Percentiles rank a stretch among this genome's conserved stretches.
Evolutionary conservation across 1,139 yeast genomes (phyloP).

Genomic region (Yamadazyma diospyri): DNA sequence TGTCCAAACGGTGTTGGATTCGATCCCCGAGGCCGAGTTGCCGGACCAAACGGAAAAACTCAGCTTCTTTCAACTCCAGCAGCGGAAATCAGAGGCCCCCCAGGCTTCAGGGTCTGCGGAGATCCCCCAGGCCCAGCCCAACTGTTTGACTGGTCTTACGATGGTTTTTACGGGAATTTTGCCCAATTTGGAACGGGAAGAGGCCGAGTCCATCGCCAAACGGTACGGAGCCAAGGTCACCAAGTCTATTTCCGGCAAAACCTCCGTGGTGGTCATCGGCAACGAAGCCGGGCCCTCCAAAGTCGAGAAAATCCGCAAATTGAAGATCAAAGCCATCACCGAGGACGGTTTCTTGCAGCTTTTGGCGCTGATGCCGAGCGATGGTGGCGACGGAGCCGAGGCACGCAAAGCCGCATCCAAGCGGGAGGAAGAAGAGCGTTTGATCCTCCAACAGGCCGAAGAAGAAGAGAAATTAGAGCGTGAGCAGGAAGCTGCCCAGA

Average conservation of each 20-base stretch:
- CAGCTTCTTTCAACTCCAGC: conserved; percentile 46
- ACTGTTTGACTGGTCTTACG: conserved; percentile 82
- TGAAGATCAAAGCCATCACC: conserved; percentile 74
- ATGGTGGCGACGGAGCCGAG: conserved; percentile 79
- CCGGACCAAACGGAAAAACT: conserved; percentile 56
- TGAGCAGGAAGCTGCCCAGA: conserved; percentile 14
- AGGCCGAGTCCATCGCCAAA: conserved; percentile 73
- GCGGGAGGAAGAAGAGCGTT: conserved; percentile 61
- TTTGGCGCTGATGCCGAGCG: conserved; percentile 78
- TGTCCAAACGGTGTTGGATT: conserved; percentile 54
- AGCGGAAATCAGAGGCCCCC: conserved; percentile 39
- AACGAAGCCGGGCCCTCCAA: conserved; percentile 98
- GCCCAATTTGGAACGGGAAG: conserved; percentile 74
- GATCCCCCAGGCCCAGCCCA: conserved; percentile 74
- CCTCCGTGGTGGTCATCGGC: conserved; percentile 87
- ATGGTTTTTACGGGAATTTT: conserved; percentile 91
- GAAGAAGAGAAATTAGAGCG: conserved; percentile 20
- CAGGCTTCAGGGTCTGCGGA: conserved; percentile 27
- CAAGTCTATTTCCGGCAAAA: conserved; percentile 78
- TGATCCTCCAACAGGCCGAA: conserved; percentile 46
- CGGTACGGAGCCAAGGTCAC: conserved; percentile 94
- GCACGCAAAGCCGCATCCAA: conserved; percentile 73
- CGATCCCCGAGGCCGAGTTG: conserved; percentile 67
- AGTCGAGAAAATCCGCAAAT: conserved; percentile 70
- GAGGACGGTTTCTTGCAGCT: conserved; percentile 83